phyloP scores from a whole-genome alignment of 169 alveolate species.

The Plasmodium relictum region DNA sequence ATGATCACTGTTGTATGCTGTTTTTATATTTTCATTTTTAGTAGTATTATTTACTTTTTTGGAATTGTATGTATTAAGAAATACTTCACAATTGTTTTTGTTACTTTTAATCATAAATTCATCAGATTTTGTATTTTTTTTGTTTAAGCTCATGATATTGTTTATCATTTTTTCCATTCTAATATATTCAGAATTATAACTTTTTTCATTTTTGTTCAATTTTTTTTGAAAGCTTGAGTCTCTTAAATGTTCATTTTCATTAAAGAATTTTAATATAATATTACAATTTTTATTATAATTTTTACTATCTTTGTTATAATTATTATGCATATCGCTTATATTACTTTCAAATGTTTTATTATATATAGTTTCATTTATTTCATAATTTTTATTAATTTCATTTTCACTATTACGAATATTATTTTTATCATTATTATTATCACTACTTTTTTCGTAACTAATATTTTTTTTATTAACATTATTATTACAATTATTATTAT shows the following conservation, averaged over 20 bases:
- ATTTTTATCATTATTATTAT: neutral
- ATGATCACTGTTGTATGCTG: neutral
- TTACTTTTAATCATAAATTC: neutral
- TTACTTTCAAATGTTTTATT: too few relatives aligned
- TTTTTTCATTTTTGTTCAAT: neutral
- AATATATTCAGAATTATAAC: slow-evolving; percentile 1
- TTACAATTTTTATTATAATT: neutral
- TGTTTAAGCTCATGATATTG: neutral
- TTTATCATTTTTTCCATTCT: slow-evolving; percentile 4
- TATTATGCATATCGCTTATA: too few relatives aligned
- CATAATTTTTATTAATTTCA: neutral
- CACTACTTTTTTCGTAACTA: neutral
- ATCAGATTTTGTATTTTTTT: neutral
- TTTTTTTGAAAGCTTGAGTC: neutral
- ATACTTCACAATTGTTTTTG: neutral
- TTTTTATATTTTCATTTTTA: neutral
- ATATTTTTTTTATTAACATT: neutral
- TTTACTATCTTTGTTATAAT: neutral
- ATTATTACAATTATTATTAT: neutral
- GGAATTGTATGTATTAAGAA: neutral
- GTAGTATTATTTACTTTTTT: neutral
- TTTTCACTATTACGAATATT: too few relatives aligned
- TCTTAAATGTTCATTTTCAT: neutral
- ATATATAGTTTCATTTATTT: too few relatives aligned
- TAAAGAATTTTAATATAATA: neutral